Evolutionary conservation across 345 rosid species (phyloP), one percentile per base, ranked within the genome.

Genomic region (Sapria himalayana): DNA sequence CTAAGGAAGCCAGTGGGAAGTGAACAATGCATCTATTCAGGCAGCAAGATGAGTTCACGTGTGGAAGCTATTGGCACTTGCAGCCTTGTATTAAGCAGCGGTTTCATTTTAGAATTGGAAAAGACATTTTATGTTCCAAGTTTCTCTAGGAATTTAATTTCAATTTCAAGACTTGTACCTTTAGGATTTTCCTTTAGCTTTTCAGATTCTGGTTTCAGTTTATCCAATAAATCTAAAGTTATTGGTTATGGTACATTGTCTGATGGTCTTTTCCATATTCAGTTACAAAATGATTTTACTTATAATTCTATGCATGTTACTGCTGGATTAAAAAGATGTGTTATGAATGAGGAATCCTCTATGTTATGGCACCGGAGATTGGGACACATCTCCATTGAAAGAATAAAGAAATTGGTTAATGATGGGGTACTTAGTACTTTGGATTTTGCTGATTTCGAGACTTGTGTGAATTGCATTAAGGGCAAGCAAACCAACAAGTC

Each of bases 141-240:
- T 31, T 33, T 50, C 9, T 41, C 19, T 10, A 41, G 1, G 14
- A 48, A 50, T 8, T 33, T 40, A 16, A 22, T 41, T 41, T 33
- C 0, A 0, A 16, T 50, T 29, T 50, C 14, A 0, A 50, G 15
- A 33, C 15, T 22, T 1, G 10, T 39, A 11, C 3, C 1, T 31
- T 22, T 19, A 1, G 25, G 24, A 5, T 34, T 19, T 41, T 3
- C 4, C 1, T 33, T 23, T 33, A 1, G n/a, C 1, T 20, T 50
- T 12, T 22, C 0, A 0, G 5, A 41, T 0, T 4, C 0, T 9
- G 0, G 0, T n/a, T 48, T 37, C n/a, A 37, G 9, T 6, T 19
- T 48, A 24, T 25, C 39, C 2, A 7, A 21, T 13, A 37, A 22
- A 6, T 45, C 17, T 8, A 3, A 45, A 3, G 4, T 0, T 45